Evolutionary conservation across 495 filamentous ascomycete species (phyloP).

Genomic region (Elasticomyces elasticus): DNA sequence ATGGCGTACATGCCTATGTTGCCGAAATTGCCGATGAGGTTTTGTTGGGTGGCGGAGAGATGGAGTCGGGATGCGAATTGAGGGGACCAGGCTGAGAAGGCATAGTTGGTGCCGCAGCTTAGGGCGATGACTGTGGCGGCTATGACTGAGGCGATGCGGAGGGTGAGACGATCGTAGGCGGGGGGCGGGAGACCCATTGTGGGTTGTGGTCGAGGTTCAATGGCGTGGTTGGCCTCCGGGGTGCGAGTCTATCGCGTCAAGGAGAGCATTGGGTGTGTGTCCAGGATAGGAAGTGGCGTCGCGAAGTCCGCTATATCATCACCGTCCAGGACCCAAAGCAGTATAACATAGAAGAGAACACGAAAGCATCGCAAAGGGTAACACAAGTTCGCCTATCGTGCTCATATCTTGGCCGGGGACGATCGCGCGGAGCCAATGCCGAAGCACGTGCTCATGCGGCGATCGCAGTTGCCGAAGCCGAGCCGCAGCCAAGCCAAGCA

Average conservation of each 20-base stretch:
- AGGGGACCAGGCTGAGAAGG: conserved; percentile 95
- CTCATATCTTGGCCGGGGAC: neutral
- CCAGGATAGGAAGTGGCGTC: no score
- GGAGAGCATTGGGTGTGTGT: neutral
- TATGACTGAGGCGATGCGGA: conserved; percentile 54
- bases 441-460: no score
- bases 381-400: no score
- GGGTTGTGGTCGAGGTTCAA: neutral
- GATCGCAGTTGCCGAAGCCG: neutral
- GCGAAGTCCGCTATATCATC: no score
- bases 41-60: conserved; percentile 80
- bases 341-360: no score
- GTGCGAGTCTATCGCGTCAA: neutral
- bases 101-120: conserved; percentile 57
- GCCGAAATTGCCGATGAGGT: conserved; percentile 85
- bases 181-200: conserved; percentile 1
- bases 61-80: conserved; percentile 80
- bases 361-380: no score
- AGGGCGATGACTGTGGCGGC: conserved; percentile 80
- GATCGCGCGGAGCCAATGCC: neutral
- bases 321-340: no score
- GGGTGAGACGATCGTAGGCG: conserved; percentile 35
- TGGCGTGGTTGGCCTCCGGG: no score
- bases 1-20: conserved; percentile 92
- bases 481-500: neutral